A percentile compares a stretch with the other conserved stretches of the same genome.
These are phyloP conservation scores for Candida germanica DNA, from an alignment of 805 yeast species.

Conservation along the genomic window DNA sequence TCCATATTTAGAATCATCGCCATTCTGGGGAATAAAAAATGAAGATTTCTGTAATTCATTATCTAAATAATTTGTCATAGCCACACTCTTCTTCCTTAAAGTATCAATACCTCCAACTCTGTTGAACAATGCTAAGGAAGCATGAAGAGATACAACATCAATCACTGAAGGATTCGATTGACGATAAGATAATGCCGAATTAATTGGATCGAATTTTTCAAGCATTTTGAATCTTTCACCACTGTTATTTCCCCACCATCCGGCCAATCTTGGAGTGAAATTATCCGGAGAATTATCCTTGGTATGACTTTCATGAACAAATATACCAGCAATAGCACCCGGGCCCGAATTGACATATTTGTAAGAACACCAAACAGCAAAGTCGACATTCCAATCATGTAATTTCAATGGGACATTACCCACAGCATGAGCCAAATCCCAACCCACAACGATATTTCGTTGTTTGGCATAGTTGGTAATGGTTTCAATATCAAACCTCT, in stretches of 20 bases:
- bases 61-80: constrained; percentile 57
- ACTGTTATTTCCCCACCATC: constrained; percentile 95
- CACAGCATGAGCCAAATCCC: constrained; percentile 95
- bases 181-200: constrained; percentile 83
- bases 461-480: constrained; percentile 64
- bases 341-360: constrained; percentile 92
- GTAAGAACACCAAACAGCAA: constrained; percentile 94
- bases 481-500: constrained; percentile 67
- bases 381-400: constrained; percentile 90
- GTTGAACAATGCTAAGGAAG: constrained; percentile 61
- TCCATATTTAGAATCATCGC: constrained; percentile 23
- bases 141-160: constrained; percentile 70
- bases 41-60: constrained; percentile 43
- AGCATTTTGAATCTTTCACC: constrained; percentile 73
- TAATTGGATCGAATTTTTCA: constrained; percentile 72
- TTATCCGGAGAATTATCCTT: constrained; percentile 23
- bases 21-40: constrained; percentile 38
- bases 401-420: constrained; percentile 77
- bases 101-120: constrained; percentile 61
- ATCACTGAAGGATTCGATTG: constrained; percentile 89
- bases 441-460: constrained; percentile 63
- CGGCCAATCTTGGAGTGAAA: constrained; percentile 72
- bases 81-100: constrained; percentile 54
- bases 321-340: constrained; percentile 87
- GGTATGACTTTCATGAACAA: constrained; percentile 58